These are phyloP conservation scores for Phialocephala sp. DNA, from an alignment of 2,329 filamentous ascomycete species.

Conservation along the genomic window DNA sequence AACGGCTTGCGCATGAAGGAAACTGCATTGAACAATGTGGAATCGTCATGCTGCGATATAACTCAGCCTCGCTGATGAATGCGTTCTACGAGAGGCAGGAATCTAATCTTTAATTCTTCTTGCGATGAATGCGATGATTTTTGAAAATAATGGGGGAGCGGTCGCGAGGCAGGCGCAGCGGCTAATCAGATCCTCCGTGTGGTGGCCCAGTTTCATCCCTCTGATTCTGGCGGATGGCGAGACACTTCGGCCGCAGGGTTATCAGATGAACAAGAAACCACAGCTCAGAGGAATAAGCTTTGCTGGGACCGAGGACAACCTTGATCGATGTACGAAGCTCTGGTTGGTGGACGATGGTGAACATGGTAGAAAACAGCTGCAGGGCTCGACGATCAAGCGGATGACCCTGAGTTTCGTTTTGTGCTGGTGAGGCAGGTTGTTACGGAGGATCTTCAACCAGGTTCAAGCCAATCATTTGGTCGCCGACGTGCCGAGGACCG, in stretches of 20 bases:
- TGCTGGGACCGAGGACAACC: conserved; percentile 14
- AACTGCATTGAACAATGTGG: conserved; percentile 15
- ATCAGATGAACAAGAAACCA: conserved; percentile 27
- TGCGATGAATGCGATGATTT: conserved; percentile 2
- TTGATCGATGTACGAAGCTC: conserved; percentile 18
- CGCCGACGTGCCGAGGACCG: conserved; percentile 4
- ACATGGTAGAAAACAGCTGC: neutral
- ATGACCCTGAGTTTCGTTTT: conserved; percentile 21
- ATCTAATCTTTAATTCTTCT: neutral
- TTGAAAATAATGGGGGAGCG: neutral
- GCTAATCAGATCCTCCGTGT: conserved; percentile 17
- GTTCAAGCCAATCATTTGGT: conserved; percentile 8
- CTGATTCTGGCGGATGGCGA: conserved; percentile 22
- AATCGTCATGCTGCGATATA: conserved; percentile 14
- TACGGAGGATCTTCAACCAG: conserved; percentile 18
- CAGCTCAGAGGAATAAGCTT: conserved; percentile 7
- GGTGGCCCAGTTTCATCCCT: conserved; percentile 20
- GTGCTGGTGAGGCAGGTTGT: conserved; percentile 16
- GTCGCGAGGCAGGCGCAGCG: conserved; percentile 9
- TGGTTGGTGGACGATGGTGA: conserved; percentile 1
- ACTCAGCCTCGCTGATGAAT: conserved; percentile 12
- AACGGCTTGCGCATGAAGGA: conserved; percentile 16
- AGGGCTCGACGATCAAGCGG: conserved; percentile 3
- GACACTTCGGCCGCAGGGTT: conserved; percentile 22
- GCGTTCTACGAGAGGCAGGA: neutral